These are phyloP conservation scores for Brassica balearica DNA, from an alignment of 441 rosid genomes.

Conservation along the genomic window DNA sequence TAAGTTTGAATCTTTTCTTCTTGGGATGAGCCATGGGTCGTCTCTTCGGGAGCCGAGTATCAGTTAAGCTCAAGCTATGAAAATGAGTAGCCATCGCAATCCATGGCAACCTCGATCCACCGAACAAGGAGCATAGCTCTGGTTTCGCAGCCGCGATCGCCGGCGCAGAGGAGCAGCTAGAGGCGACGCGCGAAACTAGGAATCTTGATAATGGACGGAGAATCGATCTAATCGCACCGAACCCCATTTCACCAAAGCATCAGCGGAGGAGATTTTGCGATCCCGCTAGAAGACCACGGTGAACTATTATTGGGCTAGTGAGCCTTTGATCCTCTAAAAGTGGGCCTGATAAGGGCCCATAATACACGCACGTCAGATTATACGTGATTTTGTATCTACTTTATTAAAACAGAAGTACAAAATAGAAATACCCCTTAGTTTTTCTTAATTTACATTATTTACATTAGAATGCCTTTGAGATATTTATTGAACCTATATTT, in stretches of 20 bases:
- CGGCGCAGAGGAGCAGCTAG: slow-evolving; percentile 42
- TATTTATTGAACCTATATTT: too few species aligned
- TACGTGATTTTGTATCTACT: neutral
- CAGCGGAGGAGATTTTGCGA: slow-evolving; percentile 30
- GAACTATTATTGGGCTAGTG: neutral
- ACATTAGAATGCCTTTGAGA: too few species aligned
- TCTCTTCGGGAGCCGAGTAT: slow-evolving; percentile 73
- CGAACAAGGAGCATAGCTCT: slow-evolving; percentile 34
- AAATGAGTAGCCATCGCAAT: slow-evolving; percentile 43
- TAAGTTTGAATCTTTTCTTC: slow-evolving; percentile 65
- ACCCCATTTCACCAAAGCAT: slow-evolving; percentile 60
- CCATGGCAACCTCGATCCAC: slow-evolving; percentile 53
- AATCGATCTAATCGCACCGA: slow-evolving; percentile 57
- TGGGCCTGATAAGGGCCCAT: neutral
- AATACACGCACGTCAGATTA: neutral
- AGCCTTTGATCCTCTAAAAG: neutral
- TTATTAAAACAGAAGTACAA: too few species aligned
- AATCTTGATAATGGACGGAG: slow-evolving; percentile 60
- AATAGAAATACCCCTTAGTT: too few species aligned
- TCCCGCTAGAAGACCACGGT: slow-evolving; percentile 17
- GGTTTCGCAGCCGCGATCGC: slow-evolving; percentile 40
- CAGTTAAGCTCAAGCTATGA: slow-evolving; percentile 70
- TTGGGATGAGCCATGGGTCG: slow-evolving; percentile 77
- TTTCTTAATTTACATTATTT: too few species aligned
- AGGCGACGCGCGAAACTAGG: slow-evolving; percentile 44